Conservation (phyloP, 2,329 filamentous ascomycete genomes). For the Talaromyces sp. region DNA sequence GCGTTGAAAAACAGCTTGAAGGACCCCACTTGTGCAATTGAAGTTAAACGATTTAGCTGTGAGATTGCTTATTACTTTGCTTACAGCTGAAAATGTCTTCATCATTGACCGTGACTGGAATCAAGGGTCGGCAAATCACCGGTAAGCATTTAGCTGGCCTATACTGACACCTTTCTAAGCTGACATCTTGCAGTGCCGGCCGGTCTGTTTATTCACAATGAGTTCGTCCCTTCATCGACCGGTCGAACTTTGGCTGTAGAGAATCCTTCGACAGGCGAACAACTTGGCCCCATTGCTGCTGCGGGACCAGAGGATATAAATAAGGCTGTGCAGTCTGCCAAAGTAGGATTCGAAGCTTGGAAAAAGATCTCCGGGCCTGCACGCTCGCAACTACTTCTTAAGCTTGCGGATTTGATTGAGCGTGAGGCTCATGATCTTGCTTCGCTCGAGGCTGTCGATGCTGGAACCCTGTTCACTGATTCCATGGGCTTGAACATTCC, state of each 20-base stretch:
- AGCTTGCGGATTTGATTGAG: conserved; percentile 32
- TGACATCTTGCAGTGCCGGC: conserved; percentile 23
- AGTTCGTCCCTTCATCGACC: conserved; percentile 26
- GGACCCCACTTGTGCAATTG: not conserved
- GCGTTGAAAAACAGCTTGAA: conserved; percentile 4
- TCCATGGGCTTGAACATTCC: conserved; percentile 29
- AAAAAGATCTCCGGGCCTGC: conserved; percentile 21
- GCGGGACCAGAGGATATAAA: conserved; percentile 30
- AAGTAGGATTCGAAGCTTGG: conserved; percentile 28
- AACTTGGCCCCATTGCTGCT: conserved; percentile 26
- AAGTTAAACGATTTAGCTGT: not conserved
- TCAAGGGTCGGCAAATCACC: conserved; percentile 21
- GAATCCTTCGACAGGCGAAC: conserved; percentile 28
- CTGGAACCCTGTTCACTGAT: conserved; percentile 27
- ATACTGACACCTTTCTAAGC: not conserved
- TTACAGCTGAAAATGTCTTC: not conserved
- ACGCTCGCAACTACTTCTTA: conserved; percentile 24
- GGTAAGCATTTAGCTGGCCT: conserved; percentile 3
- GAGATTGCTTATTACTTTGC: not conserved
- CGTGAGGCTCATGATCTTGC: conserved; percentile 30
- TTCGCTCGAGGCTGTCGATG: conserved; percentile 30
- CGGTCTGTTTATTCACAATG: conserved; percentile 33
- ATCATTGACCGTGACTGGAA: conserved; percentile 16
- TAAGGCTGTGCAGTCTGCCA: conserved; percentile 23
- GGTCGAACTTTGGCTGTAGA: conserved; percentile 22